Conservation (phyloP, 1,139 yeast species). For the Yamadazyma membranifaciens region DNA sequence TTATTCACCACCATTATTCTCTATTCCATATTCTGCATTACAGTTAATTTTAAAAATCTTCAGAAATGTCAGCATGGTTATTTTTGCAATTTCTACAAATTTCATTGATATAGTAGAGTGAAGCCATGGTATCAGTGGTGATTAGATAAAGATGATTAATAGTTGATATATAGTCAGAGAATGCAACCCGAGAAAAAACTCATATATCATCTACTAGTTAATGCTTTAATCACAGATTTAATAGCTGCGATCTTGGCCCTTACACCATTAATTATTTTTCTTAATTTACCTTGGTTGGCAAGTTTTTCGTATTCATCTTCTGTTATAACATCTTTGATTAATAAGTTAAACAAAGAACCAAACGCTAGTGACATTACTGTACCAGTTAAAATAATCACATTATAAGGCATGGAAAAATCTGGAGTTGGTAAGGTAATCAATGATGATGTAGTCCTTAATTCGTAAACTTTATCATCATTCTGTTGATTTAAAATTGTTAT, state of each 20-base stretch:
- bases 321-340: conserved; percentile 73
- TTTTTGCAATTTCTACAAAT: too few relatives aligned
- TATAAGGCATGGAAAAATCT: conserved; percentile 98
- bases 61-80: too few relatives aligned
- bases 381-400: conserved; percentile 90
- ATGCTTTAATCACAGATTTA: not conserved
- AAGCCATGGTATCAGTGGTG: too few relatives aligned
- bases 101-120: too few relatives aligned
- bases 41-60: too few relatives aligned
- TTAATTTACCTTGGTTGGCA: conserved; percentile 22
- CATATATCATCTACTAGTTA: not conserved
- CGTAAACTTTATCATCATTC: conserved; percentile 37
- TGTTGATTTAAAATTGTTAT: conserved; percentile 49
- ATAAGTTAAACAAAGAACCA: conserved; percentile 79
- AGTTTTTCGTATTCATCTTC: conserved; percentile 67
- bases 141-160: not conserved
- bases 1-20: too few relatives aligned
- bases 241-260: not conserved
- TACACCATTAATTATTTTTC: conserved; percentile 1
- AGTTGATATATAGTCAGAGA: not conserved
- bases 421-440: conserved; percentile 91
- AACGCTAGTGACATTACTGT: conserved; percentile 91
- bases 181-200: not conserved
- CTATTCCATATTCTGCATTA: too few relatives aligned
- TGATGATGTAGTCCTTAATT: conserved; percentile 79